Evolutionary conservation across 129 eudicot species (phyloP).

Genomic region (Arctium minus): DNA sequence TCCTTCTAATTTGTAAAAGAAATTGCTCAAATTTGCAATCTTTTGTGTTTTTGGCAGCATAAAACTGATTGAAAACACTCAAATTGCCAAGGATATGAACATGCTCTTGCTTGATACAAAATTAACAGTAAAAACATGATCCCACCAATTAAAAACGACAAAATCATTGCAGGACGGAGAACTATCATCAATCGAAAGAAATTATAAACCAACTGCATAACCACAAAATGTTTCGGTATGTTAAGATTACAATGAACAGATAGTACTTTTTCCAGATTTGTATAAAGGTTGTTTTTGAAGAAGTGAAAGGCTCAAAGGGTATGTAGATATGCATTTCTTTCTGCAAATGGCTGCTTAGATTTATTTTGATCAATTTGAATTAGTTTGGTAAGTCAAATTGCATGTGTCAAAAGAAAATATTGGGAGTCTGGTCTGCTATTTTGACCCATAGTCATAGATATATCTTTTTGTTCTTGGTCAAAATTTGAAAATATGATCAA

Average conservation of each 20-base stretch:
- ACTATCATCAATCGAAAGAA: too few species aligned
- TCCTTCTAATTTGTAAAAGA: not conserved
- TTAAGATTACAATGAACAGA: not conserved
- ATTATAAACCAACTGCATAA: not conserved
- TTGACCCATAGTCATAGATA: not conserved
- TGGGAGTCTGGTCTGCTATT: not conserved
- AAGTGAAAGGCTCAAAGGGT: slow-evolving; percentile 1
- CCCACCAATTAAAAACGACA: too few species aligned
- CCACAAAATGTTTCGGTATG: not conserved
- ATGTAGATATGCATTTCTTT: not conserved
- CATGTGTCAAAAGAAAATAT: not conserved
- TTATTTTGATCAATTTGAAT: slow-evolving; percentile 20
- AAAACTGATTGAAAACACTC: not conserved
- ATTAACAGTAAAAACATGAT: too few species aligned
- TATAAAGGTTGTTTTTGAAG: not conserved
- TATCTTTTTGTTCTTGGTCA: slow-evolving; percentile 5
- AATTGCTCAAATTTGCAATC: not conserved
- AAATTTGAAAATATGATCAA: slow-evolving; percentile 13
- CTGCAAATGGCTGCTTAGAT: not conserved
- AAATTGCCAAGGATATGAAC: not conserved
- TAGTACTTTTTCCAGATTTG: not conserved
- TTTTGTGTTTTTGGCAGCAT: not conserved
- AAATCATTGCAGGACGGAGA: too few species aligned
- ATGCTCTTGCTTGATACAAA: too few species aligned
- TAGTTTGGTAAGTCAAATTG: slow-evolving; percentile 27